Base-by-base conservation (phyloP, 441 rosid genomes). In the Corymbia calophylla region DNA sequence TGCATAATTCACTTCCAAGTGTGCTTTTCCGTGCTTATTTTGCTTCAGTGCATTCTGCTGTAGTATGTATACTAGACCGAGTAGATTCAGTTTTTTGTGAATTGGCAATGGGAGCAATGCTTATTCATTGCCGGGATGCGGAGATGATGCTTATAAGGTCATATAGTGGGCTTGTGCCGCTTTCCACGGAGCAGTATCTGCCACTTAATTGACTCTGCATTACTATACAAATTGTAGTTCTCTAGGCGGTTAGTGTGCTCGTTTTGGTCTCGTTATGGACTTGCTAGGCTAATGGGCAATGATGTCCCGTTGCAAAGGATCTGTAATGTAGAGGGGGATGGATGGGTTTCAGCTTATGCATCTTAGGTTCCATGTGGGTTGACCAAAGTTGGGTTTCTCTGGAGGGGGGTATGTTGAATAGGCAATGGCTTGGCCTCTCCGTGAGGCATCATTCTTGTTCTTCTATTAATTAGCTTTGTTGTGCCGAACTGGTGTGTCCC, bases 111-210 rank as follows among this genome's bases (percentile, higher is more conserved):
- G 82, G 82, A 73, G 82, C 82, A 73, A 73, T 39, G 49, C 29
- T 21, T 39, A 29, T 39, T 73, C 49, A 0, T 21, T 73, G 29
- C 68, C 32, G 3, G 66, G 32, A 62, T 62, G 68, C 3, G 68
- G 31, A 29, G 68, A 21, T 73, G 27, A 73, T 73, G 84, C 84
- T 1, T 7, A 8, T 70, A 70, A 1, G 80, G 47, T 68, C 8
- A 1, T 9, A 68, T 1, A 9, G 44, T 2, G 14, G 25, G 47
- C 13, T 68, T 25, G 1, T 7, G 0, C 25, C 0, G 25, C 47
- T 32, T 32, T 70, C 14, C 0, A 2, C 1, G 2, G 80, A 70
- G 80, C 0, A 32, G 49, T 39, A 39, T 73, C 51, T 39, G 49
- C n/a, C 29, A 12, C 51, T 39, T 70, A 39, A 39, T 73, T 39